These are phyloP conservation scores for Piper betle DNA, from an alignment of 164 flowering plant species.

Conservation along the genomic window DNA sequence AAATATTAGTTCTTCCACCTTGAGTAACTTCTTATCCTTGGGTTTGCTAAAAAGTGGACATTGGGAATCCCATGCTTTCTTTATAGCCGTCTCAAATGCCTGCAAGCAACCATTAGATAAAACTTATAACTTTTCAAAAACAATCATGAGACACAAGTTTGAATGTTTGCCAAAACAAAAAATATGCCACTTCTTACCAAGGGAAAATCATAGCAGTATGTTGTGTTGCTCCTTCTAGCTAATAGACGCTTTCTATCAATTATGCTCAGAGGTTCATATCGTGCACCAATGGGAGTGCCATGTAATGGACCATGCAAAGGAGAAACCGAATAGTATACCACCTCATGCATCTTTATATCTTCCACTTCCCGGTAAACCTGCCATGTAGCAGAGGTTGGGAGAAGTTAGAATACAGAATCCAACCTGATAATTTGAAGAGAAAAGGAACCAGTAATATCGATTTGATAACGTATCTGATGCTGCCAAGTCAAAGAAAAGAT, in stretches of 20 bases:
- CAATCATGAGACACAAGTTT: neutral
- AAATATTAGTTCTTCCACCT: constrained; percentile 66
- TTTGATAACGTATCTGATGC: neutral
- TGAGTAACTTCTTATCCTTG: constrained; percentile 37
- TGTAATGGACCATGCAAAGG: constrained; percentile 53
- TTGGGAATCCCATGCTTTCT: constrained; percentile 51
- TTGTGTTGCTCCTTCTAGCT: constrained; percentile 84
- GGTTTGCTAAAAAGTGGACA: constrained; percentile 24
- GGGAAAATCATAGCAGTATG: constrained; percentile 99
- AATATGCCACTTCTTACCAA: constrained; percentile 30
- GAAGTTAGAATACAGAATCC: neutral
- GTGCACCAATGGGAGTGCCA: constrained; percentile 57
- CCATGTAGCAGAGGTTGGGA: constrained; percentile 1
- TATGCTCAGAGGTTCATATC: constrained; percentile 61
- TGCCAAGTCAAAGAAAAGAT: neutral
- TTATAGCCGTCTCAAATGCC: constrained; percentile 88
- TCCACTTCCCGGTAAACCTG: constrained; percentile 89
- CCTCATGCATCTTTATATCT: constrained; percentile 36
- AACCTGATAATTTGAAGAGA: neutral
- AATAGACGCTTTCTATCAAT: constrained; percentile 73
- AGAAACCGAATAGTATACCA: constrained; percentile 48
- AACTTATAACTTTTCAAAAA: neutral
- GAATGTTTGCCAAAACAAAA: neutral
- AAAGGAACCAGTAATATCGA: neutral
- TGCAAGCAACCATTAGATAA: constrained; percentile 19